Base-by-base conservation (phyloP, 495 filamentous ascomycete genomes). In the Aspergillus coremiiformis region DNA sequence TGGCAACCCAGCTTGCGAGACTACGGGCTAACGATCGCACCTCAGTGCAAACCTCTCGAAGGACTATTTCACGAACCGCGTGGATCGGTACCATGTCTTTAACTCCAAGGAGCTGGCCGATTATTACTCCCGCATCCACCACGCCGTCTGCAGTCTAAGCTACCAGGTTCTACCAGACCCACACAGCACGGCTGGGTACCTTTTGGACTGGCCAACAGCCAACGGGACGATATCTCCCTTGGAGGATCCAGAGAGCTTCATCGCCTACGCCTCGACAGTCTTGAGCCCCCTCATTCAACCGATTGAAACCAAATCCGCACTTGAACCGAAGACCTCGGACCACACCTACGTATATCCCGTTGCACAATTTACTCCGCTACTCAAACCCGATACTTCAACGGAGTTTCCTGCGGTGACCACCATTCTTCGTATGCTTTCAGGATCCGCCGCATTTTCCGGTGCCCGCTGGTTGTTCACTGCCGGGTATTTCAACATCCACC, bases 401-500 rank as follows among this genome's bases (percentile, higher is more conserved):
- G 93, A 99, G 61, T 84, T 90, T 21, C 88, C 87, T 0, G 86
- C 83, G 20, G 74, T 99, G 23, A 85, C 77, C 3, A 78, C 79
- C 32, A 75, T 97, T 47, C 76, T 99, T 5, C 75, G 72, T n/a
- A 72, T 77, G 6, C 73, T 96, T 19, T 75, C 79, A 3, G 66
- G 56, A 22, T 63, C 64, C 6, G 74, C 84, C 1, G 69, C 77
- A 19, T 86, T 85, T 60, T 66, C 73, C 30, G 75, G 79, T 29
- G 86, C 85, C 4, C 82, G 78, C 30, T 97, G 93, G 91, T 89
- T 89, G 12, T 97, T 98, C 69, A 97, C 93, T 19, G 92, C 93
- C 2, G 93, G 93, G 23, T 98, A 98, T 67, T 98, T 98, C 75
- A 98, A 99, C 69, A 94, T 93, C 44, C 87, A 89, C 33, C 83